These are phyloP conservation scores for Alternaria consortialis DNA, from an alignment of 2,329 filamentous ascomycete genomes.

Conservation along the genomic window DNA sequence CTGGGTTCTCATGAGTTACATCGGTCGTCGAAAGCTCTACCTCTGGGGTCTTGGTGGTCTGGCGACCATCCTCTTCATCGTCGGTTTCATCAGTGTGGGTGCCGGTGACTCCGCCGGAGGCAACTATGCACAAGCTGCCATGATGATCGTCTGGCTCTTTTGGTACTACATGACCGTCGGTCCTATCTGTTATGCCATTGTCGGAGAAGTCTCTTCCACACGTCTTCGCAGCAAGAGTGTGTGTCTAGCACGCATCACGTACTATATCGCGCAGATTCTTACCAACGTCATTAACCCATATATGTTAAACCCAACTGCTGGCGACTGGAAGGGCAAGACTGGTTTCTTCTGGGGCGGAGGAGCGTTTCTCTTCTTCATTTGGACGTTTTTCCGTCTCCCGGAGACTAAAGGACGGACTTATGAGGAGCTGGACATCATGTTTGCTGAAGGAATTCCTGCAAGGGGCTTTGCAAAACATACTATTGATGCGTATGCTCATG, in stretches of 20 bases:
- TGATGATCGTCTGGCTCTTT: constrained; percentile 57
- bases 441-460: constrained; percentile 61
- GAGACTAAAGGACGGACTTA: constrained; percentile 81
- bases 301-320: constrained; percentile 60
- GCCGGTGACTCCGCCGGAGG: constrained; percentile 54
- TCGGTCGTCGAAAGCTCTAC: constrained; percentile 78
- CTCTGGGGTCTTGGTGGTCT: constrained; percentile 70
- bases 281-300: constrained; percentile 77
- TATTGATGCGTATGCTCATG: constrained; percentile 25
- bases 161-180: constrained; percentile 85
- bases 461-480: constrained; percentile 21
- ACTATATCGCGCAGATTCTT: constrained; percentile 73
- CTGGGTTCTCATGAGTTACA: constrained; percentile 78
- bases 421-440: constrained; percentile 82
- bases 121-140: constrained; percentile 30
- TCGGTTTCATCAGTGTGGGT: constrained; percentile 68
- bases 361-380: constrained; percentile 75
- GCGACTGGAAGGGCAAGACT: constrained; percentile 80
- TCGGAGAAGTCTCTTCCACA: constrained; percentile 80
- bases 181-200: constrained; percentile 85
- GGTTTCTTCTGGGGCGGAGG: constrained; percentile 87
- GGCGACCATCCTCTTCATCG: constrained; percentile 76
- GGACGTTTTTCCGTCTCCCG: constrained; percentile 79
- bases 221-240: constrained; percentile 88
- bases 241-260: constrained; percentile 76